phyloP scores from a whole-genome alignment of 2,329 filamentous ascomycete species.

The Cryphonectria parasitica region DNA sequence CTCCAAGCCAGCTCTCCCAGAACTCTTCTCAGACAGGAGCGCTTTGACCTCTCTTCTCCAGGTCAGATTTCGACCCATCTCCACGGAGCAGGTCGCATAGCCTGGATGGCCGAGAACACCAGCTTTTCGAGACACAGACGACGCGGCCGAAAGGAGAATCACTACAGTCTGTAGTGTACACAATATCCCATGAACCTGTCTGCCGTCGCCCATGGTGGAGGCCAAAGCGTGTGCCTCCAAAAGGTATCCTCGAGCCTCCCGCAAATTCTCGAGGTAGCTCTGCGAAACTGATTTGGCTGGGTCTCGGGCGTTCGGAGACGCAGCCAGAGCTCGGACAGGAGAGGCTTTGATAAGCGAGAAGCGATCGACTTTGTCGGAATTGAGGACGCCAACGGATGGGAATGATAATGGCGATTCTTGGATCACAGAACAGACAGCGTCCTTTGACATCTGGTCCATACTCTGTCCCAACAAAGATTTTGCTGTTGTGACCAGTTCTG shows the following conservation, averaged over 20 bases:
- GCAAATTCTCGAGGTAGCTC: conserved; percentile 62
- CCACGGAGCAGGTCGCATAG: conserved; percentile 66
- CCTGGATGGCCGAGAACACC: conserved; percentile 54
- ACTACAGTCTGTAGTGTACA: conserved; percentile 67
- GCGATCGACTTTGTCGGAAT: conserved; percentile 47
- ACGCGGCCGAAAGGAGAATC: conserved; percentile 67
- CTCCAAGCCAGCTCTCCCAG: conserved; percentile 39
- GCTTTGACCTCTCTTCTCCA: conserved; percentile 67
- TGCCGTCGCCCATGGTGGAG: conserved; percentile 57
- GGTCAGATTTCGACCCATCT: conserved; percentile 71
- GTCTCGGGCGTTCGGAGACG: conserved; percentile 28
- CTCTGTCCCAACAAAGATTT: conserved; percentile 71
- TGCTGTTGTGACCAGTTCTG: conserved; percentile 62
- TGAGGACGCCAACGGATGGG: conserved; percentile 63
- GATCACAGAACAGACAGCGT: conserved; percentile 86
- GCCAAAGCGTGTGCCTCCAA: conserved; percentile 65
- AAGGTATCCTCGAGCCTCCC: conserved; percentile 68
- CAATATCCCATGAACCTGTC: conserved; percentile 66
- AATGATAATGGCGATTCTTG: conserved; percentile 92
- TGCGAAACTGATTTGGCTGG: conserved; percentile 31
- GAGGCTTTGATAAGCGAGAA: conserved; percentile 41
- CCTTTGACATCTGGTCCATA: conserved; percentile 72
- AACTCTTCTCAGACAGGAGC: conserved; percentile 51
- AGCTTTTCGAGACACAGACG: conserved; percentile 45
- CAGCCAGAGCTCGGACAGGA: conserved; percentile 38